A percentile compares a stretch with the other conserved stretches of the same genome.
These are phyloP conservation scores for Alternaria hordeiaustralica DNA, from an alignment of 2,329 filamentous ascomycete species.

Conservation along the genomic window DNA sequence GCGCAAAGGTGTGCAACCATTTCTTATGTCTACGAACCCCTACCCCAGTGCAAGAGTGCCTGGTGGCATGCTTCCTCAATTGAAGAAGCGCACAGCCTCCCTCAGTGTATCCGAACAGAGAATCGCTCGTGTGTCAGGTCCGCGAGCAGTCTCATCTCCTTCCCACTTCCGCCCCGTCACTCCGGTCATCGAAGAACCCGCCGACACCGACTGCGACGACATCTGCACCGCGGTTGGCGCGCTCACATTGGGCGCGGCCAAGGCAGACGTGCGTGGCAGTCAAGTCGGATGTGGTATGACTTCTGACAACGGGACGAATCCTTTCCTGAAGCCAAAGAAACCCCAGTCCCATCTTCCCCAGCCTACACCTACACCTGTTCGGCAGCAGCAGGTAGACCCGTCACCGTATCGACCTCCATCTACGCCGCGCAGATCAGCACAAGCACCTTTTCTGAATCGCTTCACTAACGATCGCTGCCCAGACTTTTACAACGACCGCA, in stretches of 20 bases:
- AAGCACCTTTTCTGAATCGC: conserved; percentile 69
- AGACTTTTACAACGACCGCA: conserved; percentile 80
- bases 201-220: conserved; percentile 37
- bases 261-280: conserved; percentile 23
- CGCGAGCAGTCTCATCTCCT: conserved; percentile 36
- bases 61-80: conserved; percentile 31
- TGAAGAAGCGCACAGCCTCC: conserved; percentile 25
- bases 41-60: conserved; percentile 37
- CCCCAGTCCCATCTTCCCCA: conserved; percentile 32
- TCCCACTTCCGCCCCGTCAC: conserved; percentile 27
- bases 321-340: conserved; percentile 30
- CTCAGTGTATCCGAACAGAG: conserved; percentile 22
- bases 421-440: conserved; percentile 45
- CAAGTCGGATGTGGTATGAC: conserved; percentile 34
- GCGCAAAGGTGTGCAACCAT: conserved; percentile 54
- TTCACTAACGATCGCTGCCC: conserved; percentile 72
- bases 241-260: conserved; percentile 34
- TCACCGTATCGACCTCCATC: conserved; percentile 23
- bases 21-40: conserved; percentile 49
- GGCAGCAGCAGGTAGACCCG: conserved; percentile 14
- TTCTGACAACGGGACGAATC: conserved; percentile 35
- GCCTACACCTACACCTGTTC: conserved; percentile 31
- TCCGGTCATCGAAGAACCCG: conserved; percentile 37
- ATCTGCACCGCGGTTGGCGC: conserved; percentile 33
- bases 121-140: conserved; percentile 18